Base-by-base conservation (phyloP, 2,329 filamentous ascomycete species). In the Alternaria gansuensis region DNA sequence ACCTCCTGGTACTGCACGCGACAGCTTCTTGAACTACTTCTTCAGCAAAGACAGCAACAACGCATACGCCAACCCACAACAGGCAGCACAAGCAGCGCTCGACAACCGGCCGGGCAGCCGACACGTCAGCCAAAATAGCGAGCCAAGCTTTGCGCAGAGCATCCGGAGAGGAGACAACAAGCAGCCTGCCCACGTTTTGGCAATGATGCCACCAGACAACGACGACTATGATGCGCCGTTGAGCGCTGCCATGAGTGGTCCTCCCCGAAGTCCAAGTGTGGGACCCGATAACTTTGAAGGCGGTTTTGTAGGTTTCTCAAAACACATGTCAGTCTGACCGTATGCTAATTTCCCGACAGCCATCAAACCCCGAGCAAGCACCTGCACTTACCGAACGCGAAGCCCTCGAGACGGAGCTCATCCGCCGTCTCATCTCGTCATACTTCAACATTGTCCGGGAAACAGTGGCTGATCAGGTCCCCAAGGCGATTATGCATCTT, bases 381-480 rank as follows among this genome's bases (percentile, higher is more conserved):
- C 93, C 93, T 33, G 92, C 92, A 55, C 86, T 99, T 71, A 97
- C 93, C 0, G 95, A 99, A 68, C 91, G 95, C 51, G 95, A 99
- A 81, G 91, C 93, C 43, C 91, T 99, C 82, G 95, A 99, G 81
- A 98, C 95, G 9, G 95, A 99, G 79, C 88, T 99, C 39, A 99
- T 99, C 76, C 90, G 94, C 45, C 91, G 93, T 45, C 87, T 99
- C 56, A 99, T 99, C 77, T 96, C 92, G 31, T 97, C 93, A 1
- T 99, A 99, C 83, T 99, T 99, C 84, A 96, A 97, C 78, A 99
- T 99, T 73, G 95, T 99, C 45, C 91, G 95, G 63, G 95, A 99
- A 80, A 94, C 92, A n/a, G 97, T 97, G 71, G 94, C 94, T 43
- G 95, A 99, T 76, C 94, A 98, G 80, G 95, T 99, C 10, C 95